phyloP scores from a whole-genome alignment of 805 yeast species.

The Candida gorgasii region DNA sequence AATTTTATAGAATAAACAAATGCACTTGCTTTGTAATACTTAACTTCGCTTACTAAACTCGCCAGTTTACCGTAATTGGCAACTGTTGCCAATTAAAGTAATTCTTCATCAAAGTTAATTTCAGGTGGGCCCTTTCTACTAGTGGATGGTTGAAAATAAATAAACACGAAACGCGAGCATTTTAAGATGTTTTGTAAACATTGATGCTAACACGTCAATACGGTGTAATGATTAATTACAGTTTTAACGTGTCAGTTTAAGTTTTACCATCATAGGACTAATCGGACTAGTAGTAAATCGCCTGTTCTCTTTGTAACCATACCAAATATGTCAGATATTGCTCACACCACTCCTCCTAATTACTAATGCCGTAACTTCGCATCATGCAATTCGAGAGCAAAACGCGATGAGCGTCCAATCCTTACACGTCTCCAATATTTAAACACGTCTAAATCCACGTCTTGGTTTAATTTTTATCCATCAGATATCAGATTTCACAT shows the following conservation, averaged over 20 bases:
- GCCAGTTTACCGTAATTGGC: background rate
- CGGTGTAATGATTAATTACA: background rate
- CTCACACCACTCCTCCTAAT: too few species aligned
- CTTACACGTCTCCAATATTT: constrained; percentile 8
- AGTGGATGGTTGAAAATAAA: background rate
- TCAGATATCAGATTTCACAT: background rate
- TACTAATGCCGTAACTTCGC: too few species aligned
- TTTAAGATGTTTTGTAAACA: constrained; percentile 2
- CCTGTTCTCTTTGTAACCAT: background rate
- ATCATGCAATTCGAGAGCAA: constrained; percentile 5
- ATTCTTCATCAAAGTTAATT: constrained; percentile 1
- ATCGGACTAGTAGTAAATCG: background rate
- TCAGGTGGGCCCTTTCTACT: background rate
- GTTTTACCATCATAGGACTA: background rate
- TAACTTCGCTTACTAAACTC: background rate
- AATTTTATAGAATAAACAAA: constrained; percentile 7
- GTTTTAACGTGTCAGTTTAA: background rate
- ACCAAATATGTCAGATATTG: too few species aligned
- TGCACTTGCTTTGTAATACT: background rate
- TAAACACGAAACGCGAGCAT: constrained; percentile 4
- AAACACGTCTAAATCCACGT: constrained; percentile 8
- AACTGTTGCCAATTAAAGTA: background rate
- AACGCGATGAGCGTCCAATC: constrained; percentile 7
- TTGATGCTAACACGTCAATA: background rate
- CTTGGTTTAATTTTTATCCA: background rate